Evolutionary conservation across 2,329 filamentous ascomycete genomes (phyloP), one percentile per base, ranked within the genome.

Genomic region (Pochonia chlamydosporia): DNA sequence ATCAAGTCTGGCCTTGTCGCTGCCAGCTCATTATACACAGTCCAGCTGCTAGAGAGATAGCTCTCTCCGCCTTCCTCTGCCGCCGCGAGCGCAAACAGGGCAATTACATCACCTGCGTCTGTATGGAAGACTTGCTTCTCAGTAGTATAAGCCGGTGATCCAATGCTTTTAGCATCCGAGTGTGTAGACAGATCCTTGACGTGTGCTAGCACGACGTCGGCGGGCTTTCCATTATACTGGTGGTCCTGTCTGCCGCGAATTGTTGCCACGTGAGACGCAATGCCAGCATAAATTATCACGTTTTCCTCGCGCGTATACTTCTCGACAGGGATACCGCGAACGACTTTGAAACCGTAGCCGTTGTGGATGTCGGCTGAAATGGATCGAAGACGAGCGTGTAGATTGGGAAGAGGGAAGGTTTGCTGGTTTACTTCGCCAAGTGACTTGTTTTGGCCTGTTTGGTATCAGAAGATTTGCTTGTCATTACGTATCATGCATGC

Each of bases 111-210:
- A 8, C 80, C 73, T 0, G 60, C 57, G 54, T 84, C 81, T 0
- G 78, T 84, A 59, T 84, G 82, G 54, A 84, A 84, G 5, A 76
- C 73, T 58, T 80, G 80, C 57, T 80, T 81, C 47, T 83, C 79
- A 0, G 74, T 68, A 0, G 78, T 82, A 59, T 81, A 82, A 0
- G 78, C 76, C 0, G 79, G 79, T 1, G 73, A 72, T 3, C 79
- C 78, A 41, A 84, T 82, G 3, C 66, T 63, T 23, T 60, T 52
- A 8, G 54, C 45, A 31, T 59, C 54, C 7, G 56, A 48, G 4
- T 46, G 49, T 16, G 54, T 44, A 58, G 2, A 63, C 7, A 86
- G 66, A 52, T 87, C 81, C 59, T 80, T 85, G 63, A 86, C 80
- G 52, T 86, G 82, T 3, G 72, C 67, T 2, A 81, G 60, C 5